Conservation (phyloP, 352 stramenopile species). For the Globisporangium paroecandrum region DNA sequence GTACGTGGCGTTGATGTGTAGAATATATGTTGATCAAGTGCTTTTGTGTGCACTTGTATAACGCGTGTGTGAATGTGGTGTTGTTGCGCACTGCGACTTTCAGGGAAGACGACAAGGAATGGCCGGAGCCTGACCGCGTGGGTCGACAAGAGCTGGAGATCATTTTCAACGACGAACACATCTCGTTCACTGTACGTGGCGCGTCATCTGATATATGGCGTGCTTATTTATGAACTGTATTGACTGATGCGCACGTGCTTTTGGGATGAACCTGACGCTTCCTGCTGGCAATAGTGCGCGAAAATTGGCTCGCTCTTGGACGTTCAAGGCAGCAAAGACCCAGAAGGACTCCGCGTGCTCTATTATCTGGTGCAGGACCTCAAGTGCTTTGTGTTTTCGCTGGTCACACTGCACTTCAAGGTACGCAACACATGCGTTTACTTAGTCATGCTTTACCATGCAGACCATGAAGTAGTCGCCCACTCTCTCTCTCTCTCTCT, state of each 20-base stretch:
- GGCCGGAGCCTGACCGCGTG: slow-evolving; percentile 91
- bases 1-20: slow-evolving; percentile 26
- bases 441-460: background rate
- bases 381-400: slow-evolving; percentile 95
- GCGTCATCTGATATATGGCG: background rate
- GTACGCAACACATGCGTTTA: slow-evolving; percentile 26
- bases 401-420: slow-evolving; percentile 98
- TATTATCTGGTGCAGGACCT: slow-evolving; percentile 98
- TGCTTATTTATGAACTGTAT: background rate
- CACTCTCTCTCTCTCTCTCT: too few relatives aligned
- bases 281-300: slow-evolving; percentile 56
- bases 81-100: background rate
- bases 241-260: background rate
- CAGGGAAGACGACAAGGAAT: slow-evolving; percentile 94
- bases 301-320: slow-evolving; percentile 96
- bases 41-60: background rate
- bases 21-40: background rate
- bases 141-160: slow-evolving; percentile 96
- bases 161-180: slow-evolving; percentile 94
- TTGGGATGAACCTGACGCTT: background rate
- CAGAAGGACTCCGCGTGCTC: slow-evolving; percentile 91
- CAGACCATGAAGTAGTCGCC: background rate
- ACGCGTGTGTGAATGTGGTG: background rate
- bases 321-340: slow-evolving; percentile 95
- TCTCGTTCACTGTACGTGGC: slow-evolving; percentile 91